Evolutionary conservation across 2,329 filamentous ascomycete genomes (phyloP).

Genomic region (Fusarium sp.): DNA sequence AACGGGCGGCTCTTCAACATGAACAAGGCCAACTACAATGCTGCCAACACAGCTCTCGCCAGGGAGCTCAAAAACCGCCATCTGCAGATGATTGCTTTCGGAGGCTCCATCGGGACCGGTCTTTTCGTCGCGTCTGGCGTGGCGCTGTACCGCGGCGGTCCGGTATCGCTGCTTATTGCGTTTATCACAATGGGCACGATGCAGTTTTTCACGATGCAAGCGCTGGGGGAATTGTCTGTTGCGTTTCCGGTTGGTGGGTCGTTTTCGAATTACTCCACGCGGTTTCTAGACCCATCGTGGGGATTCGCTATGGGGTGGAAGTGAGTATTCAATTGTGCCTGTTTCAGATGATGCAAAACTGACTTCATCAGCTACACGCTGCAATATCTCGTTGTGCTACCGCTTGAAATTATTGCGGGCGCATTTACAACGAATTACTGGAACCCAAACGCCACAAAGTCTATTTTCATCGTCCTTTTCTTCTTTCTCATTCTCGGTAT

Average conservation of each 20-base stretch:
- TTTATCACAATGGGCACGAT: slow-evolving; percentile 84
- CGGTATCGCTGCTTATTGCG: slow-evolving; percentile 80
- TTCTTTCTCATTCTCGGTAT: slow-evolving; percentile 79
- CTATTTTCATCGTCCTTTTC: slow-evolving; percentile 86
- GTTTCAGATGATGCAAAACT: not conserved
- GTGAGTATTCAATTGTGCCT: slow-evolving; percentile 53
- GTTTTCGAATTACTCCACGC: slow-evolving; percentile 90
- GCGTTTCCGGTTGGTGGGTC: slow-evolving; percentile 90
- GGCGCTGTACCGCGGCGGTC: slow-evolving; percentile 78
- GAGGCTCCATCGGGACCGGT: slow-evolving; percentile 88
- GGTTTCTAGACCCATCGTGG: slow-evolving; percentile 95
- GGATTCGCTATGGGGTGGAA: slow-evolving; percentile 97
- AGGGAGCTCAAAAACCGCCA: slow-evolving; percentile 84
- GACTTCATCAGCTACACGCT: slow-evolving; percentile 74
- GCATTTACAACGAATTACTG: slow-evolving; percentile 87
- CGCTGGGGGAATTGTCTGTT: slow-evolving; percentile 90
- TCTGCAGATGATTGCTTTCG: slow-evolving; percentile 61
- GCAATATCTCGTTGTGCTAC: slow-evolving; percentile 86
- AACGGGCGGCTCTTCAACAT: slow-evolving; percentile 62
- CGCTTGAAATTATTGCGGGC: slow-evolving; percentile 87
- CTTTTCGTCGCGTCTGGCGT: slow-evolving; percentile 88
- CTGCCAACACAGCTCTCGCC: slow-evolving; percentile 79
- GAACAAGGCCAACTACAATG: slow-evolving; percentile 73
- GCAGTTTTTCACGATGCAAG: slow-evolving; percentile 92
- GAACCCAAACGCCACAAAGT: slow-evolving; percentile 72